Percentiles rank a stretch among this genome's conserved stretches.
Conservation (phyloP, 495 filamentous ascomycete species). For the Podospora pseudocomata region DNA sequence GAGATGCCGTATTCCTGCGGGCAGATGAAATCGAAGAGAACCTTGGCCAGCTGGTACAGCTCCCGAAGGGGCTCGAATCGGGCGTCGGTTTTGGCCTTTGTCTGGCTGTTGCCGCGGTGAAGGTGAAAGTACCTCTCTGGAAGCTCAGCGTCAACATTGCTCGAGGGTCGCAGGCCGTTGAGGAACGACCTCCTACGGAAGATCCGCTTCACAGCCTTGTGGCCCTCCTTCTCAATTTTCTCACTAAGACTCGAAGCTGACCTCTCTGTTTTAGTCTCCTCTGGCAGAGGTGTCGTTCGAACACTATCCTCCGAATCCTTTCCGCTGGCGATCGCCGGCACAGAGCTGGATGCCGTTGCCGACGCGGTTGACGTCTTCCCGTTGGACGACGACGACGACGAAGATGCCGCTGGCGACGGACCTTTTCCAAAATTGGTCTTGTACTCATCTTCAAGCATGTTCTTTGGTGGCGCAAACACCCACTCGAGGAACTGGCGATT, state of each 20-base stretch:
- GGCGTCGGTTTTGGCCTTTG: constrained; percentile 77
- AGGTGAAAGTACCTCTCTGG: constrained; percentile 81
- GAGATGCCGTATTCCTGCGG: constrained; percentile 97
- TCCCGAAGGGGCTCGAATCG: constrained; percentile 85
- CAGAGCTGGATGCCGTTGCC: background rate
- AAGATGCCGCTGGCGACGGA: background rate
- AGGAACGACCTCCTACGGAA: constrained; percentile 52
- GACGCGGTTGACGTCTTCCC: background rate
- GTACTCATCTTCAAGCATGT: constrained; percentile 62
- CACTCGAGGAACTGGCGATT: constrained; percentile 97
- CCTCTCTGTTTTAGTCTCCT: constrained; percentile 9
- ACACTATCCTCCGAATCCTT: constrained; percentile 24
- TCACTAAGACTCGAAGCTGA: constrained; percentile 23
- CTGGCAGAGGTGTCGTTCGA: background rate
- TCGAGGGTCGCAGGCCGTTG: constrained; percentile 29
- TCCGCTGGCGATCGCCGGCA: background rate
- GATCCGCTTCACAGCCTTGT: constrained; percentile 47
- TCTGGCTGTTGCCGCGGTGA: constrained; percentile 69
- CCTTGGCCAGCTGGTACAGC: constrained; percentile 87
- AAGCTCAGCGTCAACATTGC: constrained; percentile 40
- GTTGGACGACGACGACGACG: background rate
- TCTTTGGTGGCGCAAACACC: constrained; percentile 82
- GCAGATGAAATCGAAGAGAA: constrained; percentile 96
- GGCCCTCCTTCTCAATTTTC: constrained; percentile 35
- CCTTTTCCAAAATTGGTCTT: constrained; percentile 33